Base-by-base conservation (phyloP, 1,284 basidiomycete genomes). In the Moesziomyces globuligerus region DNA sequence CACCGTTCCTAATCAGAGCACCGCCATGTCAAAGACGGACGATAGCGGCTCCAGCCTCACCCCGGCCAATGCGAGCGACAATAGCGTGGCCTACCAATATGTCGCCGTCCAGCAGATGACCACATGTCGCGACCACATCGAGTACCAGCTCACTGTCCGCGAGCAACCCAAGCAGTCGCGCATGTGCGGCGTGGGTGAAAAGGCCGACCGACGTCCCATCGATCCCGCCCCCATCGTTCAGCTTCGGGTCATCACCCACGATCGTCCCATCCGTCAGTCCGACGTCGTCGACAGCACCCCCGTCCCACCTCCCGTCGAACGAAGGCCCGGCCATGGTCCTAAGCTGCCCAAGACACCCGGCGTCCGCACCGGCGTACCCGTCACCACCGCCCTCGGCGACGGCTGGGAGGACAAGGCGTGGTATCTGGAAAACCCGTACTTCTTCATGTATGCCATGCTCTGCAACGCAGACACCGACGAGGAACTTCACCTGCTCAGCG, bases 201-300 rank as follows among this genome's bases (percentile, higher is more conserved):
- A 91, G 86, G 92, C 92, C 59, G 92, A 97, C 85, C 87, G 94
- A 36, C 87, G 94, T 26, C 93, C 94, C 3, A 93, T 98, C 79
- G 93, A 97, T 85, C 94, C 95, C 0, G 93, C 93, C 0, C 94
- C 94, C 13, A 94, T 97, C 82, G 89, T 97, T n/a, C 93, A 95
- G 83, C 88, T 98, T 7, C 89, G 91, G 50, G 91, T 97, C 54
- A 87, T 92, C 72, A 91, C 75, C 7, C 77, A 79, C 62, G 74
- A 78, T 28, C 61, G 52, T 4, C 70, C 70, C n/a, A 24, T 72
- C 18, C 58, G 53, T 20, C 48, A 70, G n/a, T 45, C 20, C 25
- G 45, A 54, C 10, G 42, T 60, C 3, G 28, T 51, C 39, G 45
- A 60, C 11, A 50, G 36, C 18, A 44, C 58, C 5, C 24, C 60